phyloP scores from a whole-genome alignment of 2,329 filamentous ascomycete genomes.

The Fusarium coicis region DNA sequence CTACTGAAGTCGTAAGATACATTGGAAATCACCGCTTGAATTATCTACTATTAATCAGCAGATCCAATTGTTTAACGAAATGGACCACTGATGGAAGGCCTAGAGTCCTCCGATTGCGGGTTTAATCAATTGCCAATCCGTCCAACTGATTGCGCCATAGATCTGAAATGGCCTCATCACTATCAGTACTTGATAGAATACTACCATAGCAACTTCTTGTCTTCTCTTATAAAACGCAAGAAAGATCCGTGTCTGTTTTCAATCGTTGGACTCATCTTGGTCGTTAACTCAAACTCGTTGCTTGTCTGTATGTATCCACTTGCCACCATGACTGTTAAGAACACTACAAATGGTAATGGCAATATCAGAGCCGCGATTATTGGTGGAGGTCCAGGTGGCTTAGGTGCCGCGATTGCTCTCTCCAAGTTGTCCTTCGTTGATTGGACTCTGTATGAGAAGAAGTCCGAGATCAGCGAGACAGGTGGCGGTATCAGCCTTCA shows the following conservation, averaged over 20 bases:
- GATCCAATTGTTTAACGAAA: background rate
- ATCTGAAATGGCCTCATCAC: conserved; percentile 31
- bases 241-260: background rate
- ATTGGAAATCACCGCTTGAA: background rate
- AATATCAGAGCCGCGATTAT: conserved; percentile 41
- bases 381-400: conserved; percentile 45
- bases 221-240: background rate
- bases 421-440: conserved; percentile 45
- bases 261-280: background rate
- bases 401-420: conserved; percentile 49
- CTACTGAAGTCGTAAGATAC: background rate
- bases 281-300: background rate
- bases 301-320: background rate
- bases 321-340: conserved; percentile 30
- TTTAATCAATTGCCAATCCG: conserved; percentile 32
- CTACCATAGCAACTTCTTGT: background rate
- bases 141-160: conserved; percentile 37
- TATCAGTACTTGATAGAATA: background rate
- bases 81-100: background rate
- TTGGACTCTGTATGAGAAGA: conserved; percentile 51
- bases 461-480: conserved; percentile 50
- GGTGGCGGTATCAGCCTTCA: conserved; percentile 53
- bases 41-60: background rate
- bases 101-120: background rate
- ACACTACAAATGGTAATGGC: conserved; percentile 9